Base-by-base conservation (phyloP, 1,284 basidiomycete genomes). In the Apiotrichum siamense region DNA sequence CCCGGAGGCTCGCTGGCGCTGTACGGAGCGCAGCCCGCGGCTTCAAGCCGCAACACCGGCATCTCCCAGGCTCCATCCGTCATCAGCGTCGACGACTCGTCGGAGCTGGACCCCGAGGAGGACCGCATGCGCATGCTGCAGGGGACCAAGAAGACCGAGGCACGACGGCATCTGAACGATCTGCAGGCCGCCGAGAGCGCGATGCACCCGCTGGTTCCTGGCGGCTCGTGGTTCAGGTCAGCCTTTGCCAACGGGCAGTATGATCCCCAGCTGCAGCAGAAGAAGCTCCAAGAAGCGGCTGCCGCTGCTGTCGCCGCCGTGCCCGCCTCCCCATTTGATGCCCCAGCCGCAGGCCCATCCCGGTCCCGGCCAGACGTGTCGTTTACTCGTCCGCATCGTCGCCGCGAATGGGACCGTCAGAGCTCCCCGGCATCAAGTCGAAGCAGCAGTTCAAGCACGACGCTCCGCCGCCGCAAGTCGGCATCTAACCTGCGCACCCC, bases 111-210 rank as follows among this genome's bases (percentile, higher is more conserved):
- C 15, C 33, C 26, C 2, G 46, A 52, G 15, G 37, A 27, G 15
- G 36, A 44, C 15, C 36, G 32, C 5, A 17, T 13, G 10, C 40
- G 50, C 6, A 12, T 20, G 4, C n/a, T 35, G 13, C 50, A 44
- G 29, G 9, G 6, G 3, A 5, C n/a, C 7, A 32, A 25, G 21
- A 27, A 9, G 11, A 20, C 3, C 13, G 42, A 52, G 15, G 51
- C 51, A 13, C 46, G 24, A 3, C 24, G 35, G 12, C 47, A 50
- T 15, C 25, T 57, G 21, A 57, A 57, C 29, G 55, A 57, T 38
- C 55, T 27, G 4, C 11, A 23, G 11, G 46, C 20, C 7, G 37
- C 9, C 18, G 29, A 31, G 15, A 15, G 12, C 33, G 10, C 18
- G n/a, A 20, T 49, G 2, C 49, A 51, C n/a, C 49, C 54, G 4